Base-by-base conservation (phyloP, 106 monocot genomes). In the Dendrobium chrysotoxum region DNA sequence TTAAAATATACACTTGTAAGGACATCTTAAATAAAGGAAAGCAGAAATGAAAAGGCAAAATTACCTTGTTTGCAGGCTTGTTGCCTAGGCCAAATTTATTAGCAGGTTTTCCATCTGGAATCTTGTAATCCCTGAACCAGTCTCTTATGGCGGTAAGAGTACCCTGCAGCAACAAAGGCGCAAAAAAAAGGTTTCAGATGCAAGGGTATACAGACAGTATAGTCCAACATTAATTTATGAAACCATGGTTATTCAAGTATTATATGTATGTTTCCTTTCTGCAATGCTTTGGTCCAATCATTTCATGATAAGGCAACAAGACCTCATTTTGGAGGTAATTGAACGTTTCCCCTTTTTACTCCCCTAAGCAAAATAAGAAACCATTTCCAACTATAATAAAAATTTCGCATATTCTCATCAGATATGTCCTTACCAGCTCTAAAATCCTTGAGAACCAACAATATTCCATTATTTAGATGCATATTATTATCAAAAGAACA, bases 91-190 rank as follows among this genome's bases (percentile, higher is more conserved):
- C 98, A 86, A 98, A 98, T 58, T 88, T 83, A 86, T 98, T 98
- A 77, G 98, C 92, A 80, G 95, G 95, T 71, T 98, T 98, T 72
- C 98, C 98, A 88, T 98, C 98, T 66, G 98, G 95, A 76, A 93
- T 98, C 83, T 98, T 98, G 90, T 98, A 95, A 82, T 98, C 98
- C 85, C 98, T 90, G 72, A 98, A 98, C 98, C 98, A 98, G 53
- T 98, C 91, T 66, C 98, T 91, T 85, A 98, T 95, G 71, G 98
- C 95, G 41, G 89, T 93, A 75, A 98, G 88, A 45, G 98, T 98
- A 9, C 98, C 95, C 98, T 98, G 81, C 75, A 84, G 30, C 18
- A 80, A 80, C 7, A 77, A 57, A 54, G 76, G 31, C 21, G 4
- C n/a, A 75, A 76, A 28, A 25, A n/a, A 76, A 28, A 45, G 12